Evolutionary conservation across 2,329 filamentous ascomycete species (phyloP).

Genomic region (Clonostachys solani): DNA sequence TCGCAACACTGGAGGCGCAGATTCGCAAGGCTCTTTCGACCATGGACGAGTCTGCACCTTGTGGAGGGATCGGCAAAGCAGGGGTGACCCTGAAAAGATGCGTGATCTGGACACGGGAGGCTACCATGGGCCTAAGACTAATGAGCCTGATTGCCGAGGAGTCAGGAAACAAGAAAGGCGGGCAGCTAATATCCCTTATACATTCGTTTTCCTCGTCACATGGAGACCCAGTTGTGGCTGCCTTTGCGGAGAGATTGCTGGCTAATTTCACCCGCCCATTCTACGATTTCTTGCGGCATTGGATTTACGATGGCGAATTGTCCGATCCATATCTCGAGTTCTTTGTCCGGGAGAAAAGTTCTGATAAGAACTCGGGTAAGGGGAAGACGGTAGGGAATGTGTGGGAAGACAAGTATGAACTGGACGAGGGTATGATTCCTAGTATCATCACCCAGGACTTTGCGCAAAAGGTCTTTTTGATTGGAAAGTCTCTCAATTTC

Average conservation of each 20-base stretch:
- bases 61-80: slow-evolving; percentile 72
- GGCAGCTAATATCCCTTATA: slow-evolving; percentile 88
- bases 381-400: slow-evolving; percentile 75
- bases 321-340: slow-evolving; percentile 96
- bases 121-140: slow-evolving; percentile 88
- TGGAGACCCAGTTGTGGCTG: slow-evolving; percentile 89
- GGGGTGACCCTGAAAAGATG: slow-evolving; percentile 94
- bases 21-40: slow-evolving; percentile 77
- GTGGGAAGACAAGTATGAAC: slow-evolving; percentile 96
- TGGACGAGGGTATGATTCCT: slow-evolving; percentile 81
- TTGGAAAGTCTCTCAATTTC: slow-evolving; percentile 97
- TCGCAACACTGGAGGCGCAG: slow-evolving; percentile 89
- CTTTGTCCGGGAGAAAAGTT: slow-evolving; percentile 81
- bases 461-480: slow-evolving; percentile 92
- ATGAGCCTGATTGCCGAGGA: slow-evolving; percentile 95
- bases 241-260: slow-evolving; percentile 86
- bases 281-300: slow-evolving; percentile 91
- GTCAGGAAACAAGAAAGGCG: slow-evolving; percentile 76
- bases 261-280: slow-evolving; percentile 88
- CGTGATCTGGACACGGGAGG: slow-evolving; percentile 95
- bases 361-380: slow-evolving; percentile 40
- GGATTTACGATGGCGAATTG: slow-evolving; percentile 98
- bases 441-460: slow-evolving; percentile 92
- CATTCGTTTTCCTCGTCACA: slow-evolving; percentile 91
- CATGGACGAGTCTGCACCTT: slow-evolving; percentile 63